Conservation (phyloP, 2,329 filamentous ascomycete species). For the Balansia obtecta region DNA sequence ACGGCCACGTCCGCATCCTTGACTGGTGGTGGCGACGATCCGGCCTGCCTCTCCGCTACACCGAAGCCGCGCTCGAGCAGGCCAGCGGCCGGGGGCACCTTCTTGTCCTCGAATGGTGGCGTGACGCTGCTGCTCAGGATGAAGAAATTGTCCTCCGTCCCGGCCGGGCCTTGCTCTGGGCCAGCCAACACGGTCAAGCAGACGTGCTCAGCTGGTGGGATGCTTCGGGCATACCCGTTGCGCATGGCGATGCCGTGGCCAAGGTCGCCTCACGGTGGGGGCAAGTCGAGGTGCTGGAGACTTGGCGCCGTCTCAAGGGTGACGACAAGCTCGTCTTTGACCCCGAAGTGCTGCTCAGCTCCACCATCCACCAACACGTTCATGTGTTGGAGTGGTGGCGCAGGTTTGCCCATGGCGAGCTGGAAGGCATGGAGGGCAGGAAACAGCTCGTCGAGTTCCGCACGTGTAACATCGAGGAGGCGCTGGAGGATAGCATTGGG, state of each 20-base stretch:
- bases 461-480: slow-evolving; percentile 91
- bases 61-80: slow-evolving; percentile 75
- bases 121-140: slow-evolving; percentile 50
- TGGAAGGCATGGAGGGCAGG: slow-evolving; percentile 40
- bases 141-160: slow-evolving; percentile 56
- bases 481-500: slow-evolving; percentile 73
- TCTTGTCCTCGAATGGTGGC: slow-evolving; percentile 90
- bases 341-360: slow-evolving; percentile 69
- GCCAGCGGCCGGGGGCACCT: slow-evolving; percentile 76
- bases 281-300: slow-evolving; percentile 69
- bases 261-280: slow-evolving; percentile 78
- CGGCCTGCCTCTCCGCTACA: slow-evolving; percentile 70
- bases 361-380: slow-evolving; percentile 77
- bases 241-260: slow-evolving; percentile 69
- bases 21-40: slow-evolving; percentile 84
- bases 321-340: slow-evolving; percentile 60
- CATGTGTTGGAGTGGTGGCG: slow-evolving; percentile 91
- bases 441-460: slow-evolving; percentile 75
- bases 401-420: slow-evolving; percentile 45
- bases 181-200: slow-evolving; percentile 69
- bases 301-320: slow-evolving; percentile 64
- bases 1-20: slow-evolving; percentile 73
- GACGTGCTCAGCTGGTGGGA: slow-evolving; percentile 83
- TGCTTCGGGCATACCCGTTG: slow-evolving; percentile 63
- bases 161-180: slow-evolving; percentile 72